Percentiles rank a stretch among this genome's conserved stretches.
These are phyloP conservation scores for Coelastrella sp. DNA, from an alignment of 139 green algal species.

Conservation along the genomic window DNA sequence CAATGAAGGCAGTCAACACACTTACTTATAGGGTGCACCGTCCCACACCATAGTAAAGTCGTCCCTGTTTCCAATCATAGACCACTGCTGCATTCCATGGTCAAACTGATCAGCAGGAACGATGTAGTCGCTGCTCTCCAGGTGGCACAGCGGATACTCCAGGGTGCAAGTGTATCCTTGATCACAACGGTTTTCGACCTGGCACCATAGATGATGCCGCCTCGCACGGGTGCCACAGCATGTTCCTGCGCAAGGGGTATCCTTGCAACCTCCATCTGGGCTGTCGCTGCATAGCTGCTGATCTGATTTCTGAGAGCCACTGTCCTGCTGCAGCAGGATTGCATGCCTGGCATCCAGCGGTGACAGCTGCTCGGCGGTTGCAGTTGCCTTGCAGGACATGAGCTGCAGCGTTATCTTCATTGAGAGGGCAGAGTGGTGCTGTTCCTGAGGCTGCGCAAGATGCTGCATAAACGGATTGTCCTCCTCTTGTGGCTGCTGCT, in stretches of 20 bases:
- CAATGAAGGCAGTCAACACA: not conserved
- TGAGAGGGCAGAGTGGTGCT: not conserved
- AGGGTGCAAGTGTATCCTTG: not conserved
- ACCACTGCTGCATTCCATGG: slow-evolving; percentile 4
- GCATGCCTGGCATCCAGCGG: too few relatives aligned
- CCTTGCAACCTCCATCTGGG: not conserved
- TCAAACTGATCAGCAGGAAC: slow-evolving; percentile 21
- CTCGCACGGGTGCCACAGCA: not conserved
- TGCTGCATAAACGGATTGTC: not conserved
- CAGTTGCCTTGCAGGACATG: not conserved
- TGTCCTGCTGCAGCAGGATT: too few relatives aligned
- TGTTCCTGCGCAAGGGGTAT: not conserved
- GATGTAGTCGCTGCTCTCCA: slow-evolving; percentile 32
- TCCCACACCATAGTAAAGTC: slow-evolving; percentile 39
- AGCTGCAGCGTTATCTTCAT: not conserved
- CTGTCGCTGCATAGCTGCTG: not conserved
- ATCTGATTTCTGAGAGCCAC: not conserved
- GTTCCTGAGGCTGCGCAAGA: not conserved
- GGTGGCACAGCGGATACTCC: slow-evolving; percentile 21
- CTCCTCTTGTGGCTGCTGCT: not conserved
- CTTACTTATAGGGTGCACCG: not conserved
- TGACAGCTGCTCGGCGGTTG: not conserved
- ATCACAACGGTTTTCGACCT: not conserved
- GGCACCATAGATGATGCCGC: not conserved
- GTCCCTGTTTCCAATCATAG: not conserved